Conservation (phyloP, 306 rosid genomes). For the Abrus pulchellus region DNA sequence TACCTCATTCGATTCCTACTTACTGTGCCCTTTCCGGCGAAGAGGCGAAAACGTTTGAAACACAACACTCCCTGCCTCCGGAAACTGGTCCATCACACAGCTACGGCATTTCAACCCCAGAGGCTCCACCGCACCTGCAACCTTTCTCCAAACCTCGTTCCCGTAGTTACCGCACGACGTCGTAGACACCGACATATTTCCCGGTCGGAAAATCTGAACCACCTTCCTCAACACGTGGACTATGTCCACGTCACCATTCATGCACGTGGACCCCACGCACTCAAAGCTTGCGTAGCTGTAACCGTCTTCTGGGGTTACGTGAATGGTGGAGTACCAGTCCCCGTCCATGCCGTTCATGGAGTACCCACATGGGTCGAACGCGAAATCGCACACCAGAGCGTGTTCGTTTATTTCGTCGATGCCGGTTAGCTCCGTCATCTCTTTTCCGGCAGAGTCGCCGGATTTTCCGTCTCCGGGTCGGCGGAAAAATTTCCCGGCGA, state of each 20-base stretch:
- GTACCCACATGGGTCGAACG: conserved; percentile 87
- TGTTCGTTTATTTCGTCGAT: conserved; percentile 62
- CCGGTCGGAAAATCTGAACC: conserved; percentile 81
- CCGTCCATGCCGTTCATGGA: conserved; percentile 85
- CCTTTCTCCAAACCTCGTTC: conserved; percentile 66
- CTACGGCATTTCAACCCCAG: conserved; percentile 81
- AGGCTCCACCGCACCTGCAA: conserved; percentile 70
- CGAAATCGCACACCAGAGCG: conserved; percentile 77
- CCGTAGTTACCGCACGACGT: conserved; percentile 45
- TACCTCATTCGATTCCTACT: conserved; percentile 43
- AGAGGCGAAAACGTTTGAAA: conserved; percentile 70
- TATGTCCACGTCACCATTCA: conserved; percentile 36
- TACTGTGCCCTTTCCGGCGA: conserved; percentile 65
- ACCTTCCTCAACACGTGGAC: conserved; percentile 71
- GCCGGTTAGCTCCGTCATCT: conserved; percentile 76
- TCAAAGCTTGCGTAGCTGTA: conserved; percentile 90
- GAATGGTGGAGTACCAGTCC: conserved; percentile 84
- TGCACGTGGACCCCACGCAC: conserved; percentile 60
- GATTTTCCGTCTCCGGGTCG: conserved; percentile 51
- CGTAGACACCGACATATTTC: conserved; percentile 77
- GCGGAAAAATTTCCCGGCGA: conserved; percentile 67
- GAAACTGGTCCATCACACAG: conserved; percentile 74
- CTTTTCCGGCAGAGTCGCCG: conserved; percentile 70
- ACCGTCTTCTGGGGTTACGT: conserved; percentile 91
- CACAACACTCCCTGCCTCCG: conserved; percentile 73